Conservation (phyloP, 2,329 filamentous ascomycete species). For the Trichoderma lentiforme region DNA sequence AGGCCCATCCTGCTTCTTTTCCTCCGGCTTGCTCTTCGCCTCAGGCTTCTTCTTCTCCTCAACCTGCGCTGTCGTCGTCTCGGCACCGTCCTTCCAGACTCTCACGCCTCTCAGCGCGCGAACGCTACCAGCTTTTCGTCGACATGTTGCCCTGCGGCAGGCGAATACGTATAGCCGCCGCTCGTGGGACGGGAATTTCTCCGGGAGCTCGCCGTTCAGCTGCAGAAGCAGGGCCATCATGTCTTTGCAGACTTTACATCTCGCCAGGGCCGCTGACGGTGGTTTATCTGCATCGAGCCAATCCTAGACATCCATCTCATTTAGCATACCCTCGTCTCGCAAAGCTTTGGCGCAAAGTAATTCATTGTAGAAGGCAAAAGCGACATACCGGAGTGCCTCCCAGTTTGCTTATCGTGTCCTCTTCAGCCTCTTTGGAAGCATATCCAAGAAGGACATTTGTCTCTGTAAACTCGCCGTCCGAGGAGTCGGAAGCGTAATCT, state of each 20-base stretch:
- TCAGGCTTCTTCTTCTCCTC: slow-evolving; percentile 32
- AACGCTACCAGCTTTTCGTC: slow-evolving; percentile 78
- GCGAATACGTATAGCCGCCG: slow-evolving; percentile 82
- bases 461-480: slow-evolving; percentile 66
- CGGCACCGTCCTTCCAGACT: slow-evolving; percentile 43
- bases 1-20: slow-evolving; percentile 35
- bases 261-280: slow-evolving; percentile 72
- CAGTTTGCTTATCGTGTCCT: slow-evolving; percentile 82
- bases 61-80: slow-evolving; percentile 31
- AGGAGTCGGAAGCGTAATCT: slow-evolving; percentile 84
- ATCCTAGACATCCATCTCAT: slow-evolving; percentile 51
- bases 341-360: not conserved
- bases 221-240: slow-evolving; percentile 84
- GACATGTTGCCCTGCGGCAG: slow-evolving; percentile 74
- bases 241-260: slow-evolving; percentile 83
- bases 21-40: slow-evolving; percentile 32
- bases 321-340: not conserved
- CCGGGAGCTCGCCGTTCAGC: slow-evolving; percentile 84
- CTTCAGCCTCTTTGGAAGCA: slow-evolving; percentile 71
- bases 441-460: slow-evolving; percentile 91
- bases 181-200: slow-evolving; percentile 82
- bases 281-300: slow-evolving; percentile 74
- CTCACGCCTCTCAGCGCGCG: slow-evolving; percentile 69
- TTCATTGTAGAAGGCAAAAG: not conserved
- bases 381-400: slow-evolving; percentile 76